Conservation (phyloP, 163 green algal species). For the Volvox carteri region DNA sequence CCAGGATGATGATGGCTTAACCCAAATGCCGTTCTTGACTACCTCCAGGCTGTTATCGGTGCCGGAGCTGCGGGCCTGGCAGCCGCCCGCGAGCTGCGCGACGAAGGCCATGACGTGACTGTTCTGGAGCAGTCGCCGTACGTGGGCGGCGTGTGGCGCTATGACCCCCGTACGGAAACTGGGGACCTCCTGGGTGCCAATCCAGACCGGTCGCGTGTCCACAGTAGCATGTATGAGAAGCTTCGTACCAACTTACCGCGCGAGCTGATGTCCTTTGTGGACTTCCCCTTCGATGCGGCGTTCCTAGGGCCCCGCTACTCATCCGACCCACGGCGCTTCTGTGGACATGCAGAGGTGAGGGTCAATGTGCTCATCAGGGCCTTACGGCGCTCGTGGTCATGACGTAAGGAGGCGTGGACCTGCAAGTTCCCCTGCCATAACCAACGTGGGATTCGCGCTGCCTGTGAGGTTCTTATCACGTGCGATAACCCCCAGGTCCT, state of each 20-base stretch:
- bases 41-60: conserved; percentile 82
- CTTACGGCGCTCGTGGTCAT: no score
- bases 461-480: no score
- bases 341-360: conserved; percentile 69
- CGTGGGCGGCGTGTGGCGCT: conserved; percentile 63
- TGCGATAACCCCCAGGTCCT: no score
- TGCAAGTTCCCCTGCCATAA: no score
- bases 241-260: conserved; percentile 94
- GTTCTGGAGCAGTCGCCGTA: conserved; percentile 72
- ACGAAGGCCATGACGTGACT: conserved; percentile 71
- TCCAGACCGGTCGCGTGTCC: background rate
- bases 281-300: conserved; percentile 85
- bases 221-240: conserved; percentile 82
- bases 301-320: conserved; percentile 55
- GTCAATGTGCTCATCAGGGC: background rate
- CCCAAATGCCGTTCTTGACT: no score
- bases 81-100: conserved; percentile 71
- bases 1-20: no score
- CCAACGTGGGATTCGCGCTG: no score
- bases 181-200: conserved; percentile 43
- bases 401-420: no score
- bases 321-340: conserved; percentile 79
- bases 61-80: conserved; percentile 80
- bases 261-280: conserved; percentile 89
- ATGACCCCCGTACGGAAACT: conserved; percentile 36